A percentile compares a stretch with the other conserved stretches of the same genome.
phyloP scores from a whole-genome alignment of 1,284 basidiomycete genomes.

The Ceratorhiza oryzae-sativae region DNA sequence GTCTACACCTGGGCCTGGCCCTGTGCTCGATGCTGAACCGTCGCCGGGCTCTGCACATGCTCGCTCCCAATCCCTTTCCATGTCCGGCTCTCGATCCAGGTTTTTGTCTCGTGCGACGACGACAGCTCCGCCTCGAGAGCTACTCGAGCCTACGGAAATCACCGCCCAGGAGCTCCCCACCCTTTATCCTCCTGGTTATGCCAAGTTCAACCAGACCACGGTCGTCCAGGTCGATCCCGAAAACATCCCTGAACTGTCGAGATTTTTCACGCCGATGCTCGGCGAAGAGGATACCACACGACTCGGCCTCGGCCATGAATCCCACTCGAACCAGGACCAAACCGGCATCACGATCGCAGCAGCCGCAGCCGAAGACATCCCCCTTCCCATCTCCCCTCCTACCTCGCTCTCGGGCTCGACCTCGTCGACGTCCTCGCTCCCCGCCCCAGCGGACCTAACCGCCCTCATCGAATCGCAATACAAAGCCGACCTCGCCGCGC shows the following conservation, averaged over 20 bases:
- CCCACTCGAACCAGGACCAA: neutral
- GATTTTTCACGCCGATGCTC: constrained; percentile 22
- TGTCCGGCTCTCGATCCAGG: constrained; percentile 5
- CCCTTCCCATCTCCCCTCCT: neutral
- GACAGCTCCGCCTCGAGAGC: neutral
- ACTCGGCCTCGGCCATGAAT: neutral
- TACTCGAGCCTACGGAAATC: neutral
- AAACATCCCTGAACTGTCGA: constrained; percentile 25
- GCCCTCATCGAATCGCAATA: constrained; percentile 33
- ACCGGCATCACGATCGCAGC: neutral
- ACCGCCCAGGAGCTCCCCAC: constrained; percentile 26
- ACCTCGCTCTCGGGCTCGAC: neutral
- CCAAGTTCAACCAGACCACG: constrained; percentile 27
- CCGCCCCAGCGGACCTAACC: neutral
- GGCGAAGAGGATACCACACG: constrained; percentile 4
- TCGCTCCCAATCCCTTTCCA: neutral
- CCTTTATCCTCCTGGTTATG: constrained; percentile 23
- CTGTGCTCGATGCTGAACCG: neutral
- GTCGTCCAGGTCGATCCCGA: constrained; percentile 19
- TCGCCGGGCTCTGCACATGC: neutral
- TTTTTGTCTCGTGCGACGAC: constrained; percentile 15
- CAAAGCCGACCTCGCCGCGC: constrained; percentile 37
- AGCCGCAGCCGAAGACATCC: neutral
- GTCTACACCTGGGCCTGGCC: neutral
- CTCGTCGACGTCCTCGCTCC: neutral